These are phyloP conservation scores for Phaeophleospora eucalypticola DNA, from an alignment of 2,329 filamentous ascomycete species.

Conservation along the genomic window DNA sequence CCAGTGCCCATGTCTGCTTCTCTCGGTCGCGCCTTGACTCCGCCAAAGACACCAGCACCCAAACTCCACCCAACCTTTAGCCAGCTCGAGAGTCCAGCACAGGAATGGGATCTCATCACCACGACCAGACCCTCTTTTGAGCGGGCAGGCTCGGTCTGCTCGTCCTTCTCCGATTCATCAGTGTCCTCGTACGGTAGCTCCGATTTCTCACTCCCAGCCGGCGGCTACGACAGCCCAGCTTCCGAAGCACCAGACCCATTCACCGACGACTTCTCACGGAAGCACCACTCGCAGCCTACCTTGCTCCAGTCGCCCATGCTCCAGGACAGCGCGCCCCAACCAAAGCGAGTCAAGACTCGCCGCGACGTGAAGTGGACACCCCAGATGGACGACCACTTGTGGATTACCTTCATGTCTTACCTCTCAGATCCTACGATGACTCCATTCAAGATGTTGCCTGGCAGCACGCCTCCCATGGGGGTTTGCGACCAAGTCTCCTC, in stretches of 20 bases:
- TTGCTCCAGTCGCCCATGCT: conserved; percentile 22
- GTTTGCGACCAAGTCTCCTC: conserved; percentile 61
- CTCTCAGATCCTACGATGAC: conserved; percentile 63
- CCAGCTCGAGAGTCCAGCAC: conserved; percentile 23
- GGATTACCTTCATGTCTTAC: conserved; percentile 63
- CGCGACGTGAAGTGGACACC: conserved; percentile 50
- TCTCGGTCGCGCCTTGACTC: conserved; percentile 39
- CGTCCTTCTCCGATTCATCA: conserved; percentile 59
- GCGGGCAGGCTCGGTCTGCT: conserved; percentile 56
- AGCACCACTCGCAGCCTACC: conserved; percentile 17
- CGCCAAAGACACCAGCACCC: conserved; percentile 48
- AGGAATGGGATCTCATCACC: conserved; percentile 33
- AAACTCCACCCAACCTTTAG: conserved; percentile 19
- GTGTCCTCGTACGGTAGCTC: conserved; percentile 56
- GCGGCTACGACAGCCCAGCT: conserved; percentile 59
- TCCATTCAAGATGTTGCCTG: conserved; percentile 63
- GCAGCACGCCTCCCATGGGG: conserved; percentile 59
- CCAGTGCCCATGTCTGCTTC: conserved; percentile 32
- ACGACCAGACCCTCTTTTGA: conserved; percentile 35
- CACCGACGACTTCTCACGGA: conserved; percentile 27
- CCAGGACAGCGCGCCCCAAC: conserved; percentile 24
- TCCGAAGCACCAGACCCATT: conserved; percentile 57
- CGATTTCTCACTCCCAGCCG: conserved; percentile 39
- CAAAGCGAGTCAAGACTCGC: conserved; percentile 43
- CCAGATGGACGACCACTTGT: conserved; percentile 63